These are phyloP conservation scores for Solanum commersonii DNA, from an alignment of 257 asterid genomes.

Conservation along the genomic window DNA sequence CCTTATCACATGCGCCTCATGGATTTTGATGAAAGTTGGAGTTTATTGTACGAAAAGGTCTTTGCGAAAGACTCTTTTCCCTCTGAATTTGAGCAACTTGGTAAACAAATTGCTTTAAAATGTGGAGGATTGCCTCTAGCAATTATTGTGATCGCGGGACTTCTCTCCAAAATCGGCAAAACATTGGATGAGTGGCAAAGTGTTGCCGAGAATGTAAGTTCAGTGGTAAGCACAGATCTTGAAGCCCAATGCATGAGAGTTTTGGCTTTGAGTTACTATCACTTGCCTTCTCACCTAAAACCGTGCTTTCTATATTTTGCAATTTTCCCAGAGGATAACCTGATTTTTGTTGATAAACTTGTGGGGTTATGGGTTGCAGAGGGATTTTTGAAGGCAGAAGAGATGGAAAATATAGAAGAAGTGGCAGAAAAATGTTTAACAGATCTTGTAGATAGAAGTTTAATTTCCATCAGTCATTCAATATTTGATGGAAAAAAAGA, in stretches of 20 bases:
- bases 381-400: slow-evolving; percentile 2
- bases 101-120: background rate
- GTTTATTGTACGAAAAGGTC: background rate
- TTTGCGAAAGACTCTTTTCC: background rate
- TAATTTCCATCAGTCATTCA: background rate
- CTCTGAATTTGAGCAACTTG: background rate
- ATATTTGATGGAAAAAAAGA: background rate
- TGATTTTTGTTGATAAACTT: background rate
- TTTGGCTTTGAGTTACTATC: background rate
- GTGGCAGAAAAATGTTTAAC: background rate
- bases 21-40: background rate
- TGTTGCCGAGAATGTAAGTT: background rate
- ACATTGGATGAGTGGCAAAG: background rate
- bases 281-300: slow-evolving; percentile 5
- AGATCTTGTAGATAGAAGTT: background rate
- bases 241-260: background rate
- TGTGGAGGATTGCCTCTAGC: slow-evolving; percentile 4
- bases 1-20: background rate
- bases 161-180: background rate
- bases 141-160: background rate
- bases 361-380: background rate
- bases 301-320: background rate
- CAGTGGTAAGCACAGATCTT: background rate
- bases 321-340: background rate
- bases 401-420: background rate